A percentile compares a stretch with the other conserved stretches of the same genome.
phyloP scores from a whole-genome alignment of 345 rosid genomes.

The Erysimum cheiranthoides region DNA sequence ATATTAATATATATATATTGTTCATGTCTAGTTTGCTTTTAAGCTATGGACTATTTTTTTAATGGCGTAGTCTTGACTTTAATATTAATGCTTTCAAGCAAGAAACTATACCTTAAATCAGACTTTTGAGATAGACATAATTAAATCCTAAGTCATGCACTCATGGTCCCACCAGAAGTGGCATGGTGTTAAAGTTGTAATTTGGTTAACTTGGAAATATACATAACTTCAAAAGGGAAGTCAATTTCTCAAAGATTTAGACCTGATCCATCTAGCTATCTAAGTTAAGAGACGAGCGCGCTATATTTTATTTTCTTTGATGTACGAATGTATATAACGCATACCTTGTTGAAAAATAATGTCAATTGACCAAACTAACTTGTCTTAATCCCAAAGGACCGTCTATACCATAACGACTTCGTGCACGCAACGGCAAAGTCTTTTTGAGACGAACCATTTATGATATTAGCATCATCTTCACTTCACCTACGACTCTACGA shows the following conservation, averaged over 20 bases:
- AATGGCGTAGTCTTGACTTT: slow-evolving; percentile 17
- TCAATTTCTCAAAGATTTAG: background rate
- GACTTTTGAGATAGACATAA: slow-evolving; percentile 24
- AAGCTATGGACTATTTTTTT: slow-evolving; percentile 17
- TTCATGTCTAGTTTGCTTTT: slow-evolving; percentile 31
- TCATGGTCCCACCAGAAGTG: slow-evolving; percentile 19
- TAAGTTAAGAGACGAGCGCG: slow-evolving; percentile 25
- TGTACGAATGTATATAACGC: background rate
- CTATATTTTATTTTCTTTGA: background rate
- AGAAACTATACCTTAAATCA: slow-evolving; percentile 38
- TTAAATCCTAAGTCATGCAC: slow-evolving; percentile 21
- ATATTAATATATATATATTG: background rate
- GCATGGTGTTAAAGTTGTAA: slow-evolving; percentile 3
- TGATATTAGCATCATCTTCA: slow-evolving; percentile 20
- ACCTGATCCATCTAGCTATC: slow-evolving; percentile 19
- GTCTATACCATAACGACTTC: slow-evolving; percentile 19
- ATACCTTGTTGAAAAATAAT: slow-evolving; percentile 22
- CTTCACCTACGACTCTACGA: background rate
- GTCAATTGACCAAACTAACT: slow-evolving; percentile 22
- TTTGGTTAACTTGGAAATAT: slow-evolving; percentile 26
- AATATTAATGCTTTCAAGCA: slow-evolving; percentile 37
- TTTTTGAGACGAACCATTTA: slow-evolving; percentile 6
- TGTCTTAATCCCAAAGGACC: slow-evolving; percentile 30
- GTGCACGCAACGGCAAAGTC: slow-evolving; percentile 44
- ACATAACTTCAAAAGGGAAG: background rate